phyloP scores from a whole-genome alignment of 192 early-diverging fungal genomes.

The Tieghemiomyces parasiticus region DNA sequence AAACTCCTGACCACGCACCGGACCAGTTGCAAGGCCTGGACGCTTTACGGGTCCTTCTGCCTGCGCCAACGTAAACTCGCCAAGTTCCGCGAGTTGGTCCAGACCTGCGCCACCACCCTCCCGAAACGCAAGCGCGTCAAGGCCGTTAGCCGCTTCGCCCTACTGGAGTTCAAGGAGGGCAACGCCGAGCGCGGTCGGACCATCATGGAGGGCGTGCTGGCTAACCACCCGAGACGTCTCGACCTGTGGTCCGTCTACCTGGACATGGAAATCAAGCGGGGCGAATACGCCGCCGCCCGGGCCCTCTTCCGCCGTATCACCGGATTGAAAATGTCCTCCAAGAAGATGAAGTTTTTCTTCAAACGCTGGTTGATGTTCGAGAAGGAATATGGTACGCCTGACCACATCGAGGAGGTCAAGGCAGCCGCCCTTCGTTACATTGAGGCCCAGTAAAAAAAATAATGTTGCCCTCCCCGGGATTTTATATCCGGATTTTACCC shows the following conservation, averaged over 20 bases:
- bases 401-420: constrained; percentile 78
- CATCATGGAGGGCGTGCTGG: constrained; percentile 90
- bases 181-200: constrained; percentile 95
- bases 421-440: constrained; percentile 75
- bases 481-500: background rate
- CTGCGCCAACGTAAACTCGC: constrained; percentile 48
- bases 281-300: constrained; percentile 20
- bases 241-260: constrained; percentile 96
- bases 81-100: constrained; percentile 66
- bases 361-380: constrained; percentile 97
- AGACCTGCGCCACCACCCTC: constrained; percentile 62
- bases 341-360: constrained; percentile 99
- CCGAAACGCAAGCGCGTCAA: constrained; percentile 95
- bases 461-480: too few species aligned
- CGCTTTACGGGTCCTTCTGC: constrained; percentile 64
- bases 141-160: constrained; percentile 86
- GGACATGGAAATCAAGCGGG: constrained; percentile 82
- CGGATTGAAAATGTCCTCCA: constrained; percentile 80
- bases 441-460: constrained; percentile 34
- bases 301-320: constrained; percentile 82
- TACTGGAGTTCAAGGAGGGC: constrained; percentile 95
- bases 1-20: constrained; percentile 74
- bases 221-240: constrained; percentile 79
- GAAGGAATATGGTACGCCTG: constrained; percentile 66
- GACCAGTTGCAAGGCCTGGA: constrained; percentile 85